A percentile compares a stretch with the other conserved stretches of the same genome.
phyloP scores from a whole-genome alignment of 805 yeast species.

The Myxozyma nipponensis region DNA sequence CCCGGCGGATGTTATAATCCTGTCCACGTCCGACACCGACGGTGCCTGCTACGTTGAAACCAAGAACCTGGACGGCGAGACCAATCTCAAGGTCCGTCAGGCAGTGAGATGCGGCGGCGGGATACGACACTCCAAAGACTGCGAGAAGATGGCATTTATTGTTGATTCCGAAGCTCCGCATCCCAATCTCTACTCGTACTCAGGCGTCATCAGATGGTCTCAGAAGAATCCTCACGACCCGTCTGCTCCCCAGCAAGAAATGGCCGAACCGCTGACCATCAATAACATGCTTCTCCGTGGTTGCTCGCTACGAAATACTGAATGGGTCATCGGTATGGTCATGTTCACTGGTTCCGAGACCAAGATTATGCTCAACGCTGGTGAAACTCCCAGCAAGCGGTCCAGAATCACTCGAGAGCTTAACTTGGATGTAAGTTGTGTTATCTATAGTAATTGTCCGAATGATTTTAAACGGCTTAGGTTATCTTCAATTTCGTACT shows the following conservation, averaged over 20 bases:
- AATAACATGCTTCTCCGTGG: constrained; percentile 70
- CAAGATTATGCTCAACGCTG: constrained; percentile 74
- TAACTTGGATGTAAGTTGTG: constrained; percentile 50
- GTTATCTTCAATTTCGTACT: constrained; percentile 56
- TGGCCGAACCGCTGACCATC: constrained; percentile 54
- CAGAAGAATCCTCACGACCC: constrained; percentile 37
- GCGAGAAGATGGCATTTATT: constrained; percentile 55
- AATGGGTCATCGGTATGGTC: constrained; percentile 70
- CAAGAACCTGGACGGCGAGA: constrained; percentile 70
- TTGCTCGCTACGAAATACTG: constrained; percentile 65
- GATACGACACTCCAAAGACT: constrained; percentile 54
- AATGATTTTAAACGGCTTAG: constrained; percentile 2
- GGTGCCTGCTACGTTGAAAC: constrained; percentile 68
- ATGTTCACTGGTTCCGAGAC: constrained; percentile 75
- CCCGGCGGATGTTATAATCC: constrained; percentile 69
- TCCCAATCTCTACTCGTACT: constrained; percentile 57
- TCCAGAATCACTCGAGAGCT: constrained; percentile 63
- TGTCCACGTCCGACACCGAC: constrained; percentile 68
- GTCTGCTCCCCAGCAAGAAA: constrained; percentile 31
- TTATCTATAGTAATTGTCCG: not conserved
- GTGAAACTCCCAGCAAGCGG: constrained; percentile 70
- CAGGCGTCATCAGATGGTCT: constrained; percentile 59
- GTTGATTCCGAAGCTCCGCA: constrained; percentile 74
- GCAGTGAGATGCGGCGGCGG: constrained; percentile 53
- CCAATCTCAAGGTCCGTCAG: constrained; percentile 60